Percentiles rank a stretch among this genome's conserved stretches.
Evolutionary conservation across 352 stramenopile species (phyloP).

Genomic region (Phytophthora pistaciae): DNA sequence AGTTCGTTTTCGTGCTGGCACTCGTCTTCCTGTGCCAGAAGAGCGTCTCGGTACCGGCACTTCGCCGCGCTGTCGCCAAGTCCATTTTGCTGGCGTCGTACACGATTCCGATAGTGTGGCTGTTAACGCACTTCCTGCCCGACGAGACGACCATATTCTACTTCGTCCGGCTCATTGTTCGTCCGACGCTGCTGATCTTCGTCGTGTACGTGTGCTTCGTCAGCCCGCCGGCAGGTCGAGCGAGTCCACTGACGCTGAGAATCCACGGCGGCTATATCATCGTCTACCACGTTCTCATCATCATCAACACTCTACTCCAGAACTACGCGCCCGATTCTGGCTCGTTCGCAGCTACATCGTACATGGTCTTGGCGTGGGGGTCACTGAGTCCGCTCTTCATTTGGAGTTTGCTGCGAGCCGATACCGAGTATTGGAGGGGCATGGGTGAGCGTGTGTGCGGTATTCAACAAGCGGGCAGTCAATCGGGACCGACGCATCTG

Average conservation of each 20-base stretch:
- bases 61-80: slow-evolving; percentile 49
- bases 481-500: slow-evolving; percentile 19
- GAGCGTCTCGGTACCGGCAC: slow-evolving; percentile 64
- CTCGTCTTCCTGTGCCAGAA: slow-evolving; percentile 69
- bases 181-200: slow-evolving; percentile 35
- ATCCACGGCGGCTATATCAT: slow-evolving; percentile 46
- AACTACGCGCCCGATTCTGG: slow-evolving; percentile 8
- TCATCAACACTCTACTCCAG: slow-evolving; percentile 30
- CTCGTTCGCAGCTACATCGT: slow-evolving; percentile 13
- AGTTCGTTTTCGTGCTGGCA: slow-evolving; percentile 67
- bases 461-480: slow-evolving; percentile 29
- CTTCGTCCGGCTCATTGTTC: slow-evolving; percentile 23
- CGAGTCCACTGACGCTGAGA: slow-evolving; percentile 32
- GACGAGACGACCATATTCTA: slow-evolving; percentile 29
- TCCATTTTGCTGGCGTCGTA: slow-evolving; percentile 54
- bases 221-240: slow-evolving; percentile 37
- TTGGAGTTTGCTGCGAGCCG: slow-evolving; percentile 60
- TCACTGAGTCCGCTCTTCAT: slow-evolving; percentile 49
- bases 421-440: slow-evolving; percentile 60
- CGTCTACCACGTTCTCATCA: slow-evolving; percentile 37
- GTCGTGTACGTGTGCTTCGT: slow-evolving; percentile 47
- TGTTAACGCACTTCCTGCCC: slow-evolving; percentile 24
- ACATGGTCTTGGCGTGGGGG: slow-evolving; percentile 38
- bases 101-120: slow-evolving; percentile 50
- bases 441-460: slow-evolving; percentile 48